These are phyloP conservation scores for Sistotremastrum niveocremeum DNA, from an alignment of 768 basidiomycete species.

Conservation along the genomic window DNA sequence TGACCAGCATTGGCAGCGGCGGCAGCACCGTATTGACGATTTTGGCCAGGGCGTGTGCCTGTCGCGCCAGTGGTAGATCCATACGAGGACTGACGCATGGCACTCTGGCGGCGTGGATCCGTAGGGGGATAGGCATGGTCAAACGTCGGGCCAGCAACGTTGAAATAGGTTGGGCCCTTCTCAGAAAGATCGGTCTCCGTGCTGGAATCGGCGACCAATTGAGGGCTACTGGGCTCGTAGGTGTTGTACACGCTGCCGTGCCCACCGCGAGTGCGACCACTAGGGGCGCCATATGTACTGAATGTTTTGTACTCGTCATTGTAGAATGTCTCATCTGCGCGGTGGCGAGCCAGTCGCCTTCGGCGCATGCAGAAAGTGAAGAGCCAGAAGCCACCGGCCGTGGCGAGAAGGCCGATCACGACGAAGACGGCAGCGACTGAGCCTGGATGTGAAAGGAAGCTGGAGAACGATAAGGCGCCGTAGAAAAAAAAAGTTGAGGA, in stretches of 20 bases:
- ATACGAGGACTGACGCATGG: too few species aligned
- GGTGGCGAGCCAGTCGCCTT: not conserved
- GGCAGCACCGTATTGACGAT: too few species aligned
- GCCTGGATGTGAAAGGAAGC: conserved; percentile 6
- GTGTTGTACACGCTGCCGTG: not conserved
- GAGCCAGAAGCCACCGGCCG: not conserved
- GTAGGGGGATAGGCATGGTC: too few species aligned
- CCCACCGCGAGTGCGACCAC: not conserved
- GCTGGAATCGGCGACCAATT: conserved; percentile 46
- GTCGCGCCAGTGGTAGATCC: too few species aligned
- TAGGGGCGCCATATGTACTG: not conserved
- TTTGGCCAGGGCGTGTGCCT: too few species aligned
- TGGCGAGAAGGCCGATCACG: conserved; percentile 5
- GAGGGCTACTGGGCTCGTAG: not conserved
- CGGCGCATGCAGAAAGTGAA: not conserved
- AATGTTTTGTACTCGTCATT: not conserved
- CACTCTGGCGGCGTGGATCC: too few species aligned
- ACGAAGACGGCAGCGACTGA: conserved; percentile 6
- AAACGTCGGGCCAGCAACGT: too few species aligned
- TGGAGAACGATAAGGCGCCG: not conserved
- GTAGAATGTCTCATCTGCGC: not conserved
- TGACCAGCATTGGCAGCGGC: too few species aligned
- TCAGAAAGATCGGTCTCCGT: conserved; percentile 6
- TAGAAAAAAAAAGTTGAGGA: not conserved
- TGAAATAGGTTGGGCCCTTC: too few species aligned